Evolutionary conservation across 192 early-diverging fungal genomes (phyloP).

Genomic region (Linnemannia elongata): DNA sequence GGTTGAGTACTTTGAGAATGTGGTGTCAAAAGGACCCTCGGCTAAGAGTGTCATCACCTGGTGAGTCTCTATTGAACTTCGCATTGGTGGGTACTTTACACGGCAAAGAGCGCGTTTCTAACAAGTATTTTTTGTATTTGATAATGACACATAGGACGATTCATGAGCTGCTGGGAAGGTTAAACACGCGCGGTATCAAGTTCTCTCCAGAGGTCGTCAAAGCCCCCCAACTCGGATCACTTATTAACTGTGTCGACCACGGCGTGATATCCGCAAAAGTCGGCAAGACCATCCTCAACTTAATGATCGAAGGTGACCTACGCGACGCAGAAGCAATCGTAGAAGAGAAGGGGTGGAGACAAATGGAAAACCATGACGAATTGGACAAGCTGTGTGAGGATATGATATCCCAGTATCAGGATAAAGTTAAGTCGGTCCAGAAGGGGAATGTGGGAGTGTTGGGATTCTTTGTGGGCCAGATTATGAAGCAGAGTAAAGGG

Average conservation of each 20-base stretch:
- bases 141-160: slow-evolving; percentile 62
- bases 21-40: slow-evolving; percentile 53
- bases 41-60: slow-evolving; percentile 41
- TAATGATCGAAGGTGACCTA: slow-evolving; percentile 76
- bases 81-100: neutral
- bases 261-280: slow-evolving; percentile 72
- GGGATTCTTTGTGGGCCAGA: slow-evolving; percentile 87
- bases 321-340: slow-evolving; percentile 69
- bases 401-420: slow-evolving; percentile 57
- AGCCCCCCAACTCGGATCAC: slow-evolving; percentile 65
- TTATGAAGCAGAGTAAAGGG: slow-evolving; percentile 85
- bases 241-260: slow-evolving; percentile 73
- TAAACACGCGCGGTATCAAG: slow-evolving; percentile 58
- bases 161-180: slow-evolving; percentile 71
- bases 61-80: slow-evolving; percentile 12
- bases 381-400: slow-evolving; percentile 62
- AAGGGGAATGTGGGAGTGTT: slow-evolving; percentile 76
- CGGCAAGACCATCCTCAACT: slow-evolving; percentile 78
- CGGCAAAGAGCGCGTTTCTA: neutral
- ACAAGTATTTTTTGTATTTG: neutral
- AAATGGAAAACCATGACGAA: slow-evolving; percentile 59
- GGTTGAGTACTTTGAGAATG: slow-evolving; percentile 79
- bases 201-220: slow-evolving; percentile 68
- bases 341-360: slow-evolving; percentile 70
- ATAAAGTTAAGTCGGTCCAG: slow-evolving; percentile 69